Conservation (phyloP, 495 filamentous ascomycete species). For the Parmelia sp. region DNA sequence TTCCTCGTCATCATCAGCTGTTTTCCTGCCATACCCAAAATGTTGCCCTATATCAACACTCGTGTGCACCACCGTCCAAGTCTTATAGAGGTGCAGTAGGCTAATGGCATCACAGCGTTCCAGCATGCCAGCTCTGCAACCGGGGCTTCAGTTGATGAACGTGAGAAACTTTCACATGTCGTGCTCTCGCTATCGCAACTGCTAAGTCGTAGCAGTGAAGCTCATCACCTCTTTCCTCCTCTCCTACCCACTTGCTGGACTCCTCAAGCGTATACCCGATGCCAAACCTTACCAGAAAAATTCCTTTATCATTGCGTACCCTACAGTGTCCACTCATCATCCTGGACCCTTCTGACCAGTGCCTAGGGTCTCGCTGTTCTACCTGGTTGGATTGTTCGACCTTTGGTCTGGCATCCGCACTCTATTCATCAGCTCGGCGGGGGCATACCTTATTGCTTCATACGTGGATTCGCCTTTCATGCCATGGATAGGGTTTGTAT, state of each 20-base stretch:
- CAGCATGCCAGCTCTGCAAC: constrained; percentile 54
- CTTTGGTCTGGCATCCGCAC: constrained; percentile 84
- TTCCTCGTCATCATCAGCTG: background rate
- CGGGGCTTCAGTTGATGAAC: constrained; percentile 79
- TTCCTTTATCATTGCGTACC: constrained; percentile 71
- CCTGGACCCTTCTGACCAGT: constrained; percentile 6
- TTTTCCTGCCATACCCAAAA: constrained; percentile 30
- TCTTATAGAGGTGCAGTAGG: constrained; percentile 14
- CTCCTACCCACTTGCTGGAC: constrained; percentile 83
- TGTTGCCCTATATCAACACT: constrained; percentile 82
- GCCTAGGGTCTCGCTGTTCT: constrained; percentile 69
- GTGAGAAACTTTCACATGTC: constrained; percentile 43
- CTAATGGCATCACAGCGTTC: constrained; percentile 58
- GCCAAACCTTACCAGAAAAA: constrained; percentile 80
- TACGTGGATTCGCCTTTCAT: constrained; percentile 88
- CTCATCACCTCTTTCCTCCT: constrained; percentile 85
- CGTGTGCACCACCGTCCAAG: constrained; percentile 47
- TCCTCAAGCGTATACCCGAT: constrained; percentile 90
- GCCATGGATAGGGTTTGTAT: constrained; percentile 95
- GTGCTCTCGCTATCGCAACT: constrained; percentile 1
- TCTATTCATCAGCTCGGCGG: constrained; percentile 68
- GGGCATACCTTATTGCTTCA: constrained; percentile 74
- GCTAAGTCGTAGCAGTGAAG: constrained; percentile 59
- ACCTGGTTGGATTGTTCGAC: constrained; percentile 89
- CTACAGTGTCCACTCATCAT: background rate